Evolutionary conservation across 345 rosid genomes (phyloP), one percentile per base, ranked within the genome.

Genomic region (Boechera divaricarpa): DNA sequence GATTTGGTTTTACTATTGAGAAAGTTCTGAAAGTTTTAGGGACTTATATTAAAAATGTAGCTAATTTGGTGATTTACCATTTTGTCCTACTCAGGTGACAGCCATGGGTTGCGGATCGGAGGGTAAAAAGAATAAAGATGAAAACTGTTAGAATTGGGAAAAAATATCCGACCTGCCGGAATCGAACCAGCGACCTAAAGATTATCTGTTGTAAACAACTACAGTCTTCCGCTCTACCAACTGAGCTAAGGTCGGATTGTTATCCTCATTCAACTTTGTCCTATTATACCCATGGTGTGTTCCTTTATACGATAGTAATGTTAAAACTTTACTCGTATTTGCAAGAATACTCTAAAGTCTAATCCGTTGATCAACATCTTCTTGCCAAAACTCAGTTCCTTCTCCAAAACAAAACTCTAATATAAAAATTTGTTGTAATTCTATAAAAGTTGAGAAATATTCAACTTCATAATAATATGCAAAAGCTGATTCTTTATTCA

Each of bases 191-290:
- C 38, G 68, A 72, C 75, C 75, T 71, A 60, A 60, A 61, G 68
- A 60, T 60, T 0, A 35, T 72, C 68, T 60, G 68, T 36, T 45
- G 15, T 5, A 0, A 21, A 15, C 68, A 49, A 88, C 96, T 95
- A 95, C 98, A 92, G 98, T 92, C 98, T 96, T 88, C 99, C 98
- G 98, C 98, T 88, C 97, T 94, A 53, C 96, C 98, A 94, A 88
- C 98, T 92, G 92, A 94, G 98, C 98, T 89, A 92, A 92, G 92
- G 88, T 87, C 98, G 98, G 95, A 1, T 57, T 49, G 5, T 3
- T 3, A 16, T 2, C 2, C 16, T 0, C 0, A 6, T 2, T 7
- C 8, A 5, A 11, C 8, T 54, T 21, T 10, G 0, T 1, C 1
- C 9, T 0, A 0, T 54, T 28, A 5, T 53, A 26, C 0, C 26